Conservation (phyloP, 441 rosid genomes). For the Pelargonium fulgidum region DNA sequence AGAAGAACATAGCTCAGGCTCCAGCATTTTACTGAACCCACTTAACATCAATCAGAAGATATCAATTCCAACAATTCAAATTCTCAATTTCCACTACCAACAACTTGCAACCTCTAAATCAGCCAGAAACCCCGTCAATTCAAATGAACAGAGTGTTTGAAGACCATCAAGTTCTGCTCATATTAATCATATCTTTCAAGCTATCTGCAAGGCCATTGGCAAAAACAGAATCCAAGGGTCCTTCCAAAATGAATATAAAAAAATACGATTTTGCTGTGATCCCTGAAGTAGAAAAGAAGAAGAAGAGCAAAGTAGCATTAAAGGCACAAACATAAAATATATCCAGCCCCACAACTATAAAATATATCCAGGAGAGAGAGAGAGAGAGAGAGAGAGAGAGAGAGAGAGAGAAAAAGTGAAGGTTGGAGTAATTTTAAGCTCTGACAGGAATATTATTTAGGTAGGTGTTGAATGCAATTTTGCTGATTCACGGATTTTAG, state of each 20-base stretch:
- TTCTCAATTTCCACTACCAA: not conserved
- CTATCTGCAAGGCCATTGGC: not conserved
- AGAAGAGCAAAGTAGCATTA: not conserved
- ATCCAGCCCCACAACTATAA: not conserved
- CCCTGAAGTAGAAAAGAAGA: not conserved
- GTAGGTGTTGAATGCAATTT: conserved; percentile 18
- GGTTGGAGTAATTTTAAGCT: not conserved
- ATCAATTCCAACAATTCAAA: not conserved
- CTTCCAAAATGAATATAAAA: not conserved
- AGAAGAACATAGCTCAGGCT: conserved; percentile 44
- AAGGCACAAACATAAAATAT: not conserved
- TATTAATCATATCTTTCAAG: not conserved
- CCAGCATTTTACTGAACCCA: conserved; percentile 35
- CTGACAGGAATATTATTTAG: conserved; percentile 1
- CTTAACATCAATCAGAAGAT: not conserved
- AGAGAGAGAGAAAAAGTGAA: too few species aligned
- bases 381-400: not conserved
- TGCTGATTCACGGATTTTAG: conserved; percentile 34
- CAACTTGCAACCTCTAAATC: not conserved
- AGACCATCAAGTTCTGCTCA: not conserved
- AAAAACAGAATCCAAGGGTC: not conserved
- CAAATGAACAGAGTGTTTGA: not conserved
- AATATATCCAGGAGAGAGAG: not conserved
- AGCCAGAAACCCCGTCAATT: not conserved
- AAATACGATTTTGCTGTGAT: not conserved